Conservation (phyloP, 306 rosid genomes). For the Rosa multiflora region DNA sequence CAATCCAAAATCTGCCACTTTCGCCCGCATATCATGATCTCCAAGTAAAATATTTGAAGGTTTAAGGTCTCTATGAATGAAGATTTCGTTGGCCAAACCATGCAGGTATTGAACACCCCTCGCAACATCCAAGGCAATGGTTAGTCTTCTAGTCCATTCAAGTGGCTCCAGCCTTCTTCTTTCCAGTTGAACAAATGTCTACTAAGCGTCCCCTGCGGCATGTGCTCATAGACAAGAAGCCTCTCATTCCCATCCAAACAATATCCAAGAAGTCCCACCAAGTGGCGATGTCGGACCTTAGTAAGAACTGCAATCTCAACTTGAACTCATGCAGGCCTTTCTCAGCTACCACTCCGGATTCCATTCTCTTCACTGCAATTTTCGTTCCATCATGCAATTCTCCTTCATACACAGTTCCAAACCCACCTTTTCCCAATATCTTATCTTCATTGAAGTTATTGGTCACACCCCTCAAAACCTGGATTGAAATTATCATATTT, state of each 20-base stretch:
- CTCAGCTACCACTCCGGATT: constrained; percentile 55
- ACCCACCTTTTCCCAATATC: constrained; percentile 80
- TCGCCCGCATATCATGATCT: constrained; percentile 71
- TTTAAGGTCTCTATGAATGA: constrained; percentile 90
- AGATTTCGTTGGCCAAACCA: constrained; percentile 68
- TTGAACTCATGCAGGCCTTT: constrained; percentile 69
- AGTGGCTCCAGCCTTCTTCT: constrained; percentile 56
- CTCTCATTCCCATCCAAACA: constrained; percentile 84
- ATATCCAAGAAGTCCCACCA: constrained; percentile 91
- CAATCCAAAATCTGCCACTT: constrained; percentile 91
- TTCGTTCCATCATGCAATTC: constrained; percentile 85
- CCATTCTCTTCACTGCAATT: constrained; percentile 97
- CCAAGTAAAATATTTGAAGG: constrained; percentile 95
- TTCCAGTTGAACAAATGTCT: constrained; percentile 56
- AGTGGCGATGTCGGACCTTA: constrained; percentile 73
- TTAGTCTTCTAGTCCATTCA: constrained; percentile 77
- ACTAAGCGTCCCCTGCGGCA: constrained; percentile 87
- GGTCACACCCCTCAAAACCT: constrained; percentile 68
- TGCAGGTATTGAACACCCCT: constrained; percentile 92
- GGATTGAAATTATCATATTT: constrained; percentile 66
- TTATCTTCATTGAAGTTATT: constrained; percentile 58
- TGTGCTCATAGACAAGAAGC: constrained; percentile 86
- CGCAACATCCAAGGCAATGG: constrained; percentile 88
- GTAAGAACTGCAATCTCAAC: constrained; percentile 81
- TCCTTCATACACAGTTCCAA: constrained; percentile 82